Base-by-base conservation (phyloP, 176 grass and related monocot species). In the Tuctoria greenei region DNA sequence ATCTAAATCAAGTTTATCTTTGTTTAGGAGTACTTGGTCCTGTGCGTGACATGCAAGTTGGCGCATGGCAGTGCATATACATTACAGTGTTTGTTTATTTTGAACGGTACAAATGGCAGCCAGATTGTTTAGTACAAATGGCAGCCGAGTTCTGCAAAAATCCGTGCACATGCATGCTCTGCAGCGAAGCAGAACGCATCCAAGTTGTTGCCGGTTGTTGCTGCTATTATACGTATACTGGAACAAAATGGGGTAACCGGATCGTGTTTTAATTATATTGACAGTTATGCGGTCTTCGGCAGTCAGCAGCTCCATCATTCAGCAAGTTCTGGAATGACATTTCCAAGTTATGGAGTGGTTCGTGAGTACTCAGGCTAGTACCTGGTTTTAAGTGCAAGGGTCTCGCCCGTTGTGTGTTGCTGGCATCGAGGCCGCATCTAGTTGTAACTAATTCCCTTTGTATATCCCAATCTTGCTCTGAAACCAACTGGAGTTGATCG, bases 171-270 rank as follows among this genome's bases (percentile, higher is more conserved):
- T 83, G 74, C 69, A 67, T 52, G 60, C 51, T 54, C 25, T 7
- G 41, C 64, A 18, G 73, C 28, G 28, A 57, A n/a, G 17, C 79
- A 67, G 35, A 51, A 5, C 27, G 78, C 13, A 76, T 81, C 78
- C 56, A 65, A 75, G 57, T 34, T 18, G 12, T 26, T 66, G 72
- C 79, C 73, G 84, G 72, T 71, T n/a, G 65, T 77, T 65, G 56
- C 38, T 38, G 42, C 65, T 7, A 64, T 6, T 40, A 8, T 16
- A 20, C 8, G 58, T 50, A 6, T 18, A 61, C 34, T 12, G 44
- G 54, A 62, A 44, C 55, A 34, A 24, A 57, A 46, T 77, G 36
- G 16, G 56, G 49, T 52, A 8, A 80, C 3, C 67, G 5, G 79
- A 81, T 73, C 68, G 63, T 64, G 58, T 15, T 20, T 64, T 28